Base-by-base conservation (phyloP, 495 filamentous ascomycete species). In the Achaetomiella virescens region DNA sequence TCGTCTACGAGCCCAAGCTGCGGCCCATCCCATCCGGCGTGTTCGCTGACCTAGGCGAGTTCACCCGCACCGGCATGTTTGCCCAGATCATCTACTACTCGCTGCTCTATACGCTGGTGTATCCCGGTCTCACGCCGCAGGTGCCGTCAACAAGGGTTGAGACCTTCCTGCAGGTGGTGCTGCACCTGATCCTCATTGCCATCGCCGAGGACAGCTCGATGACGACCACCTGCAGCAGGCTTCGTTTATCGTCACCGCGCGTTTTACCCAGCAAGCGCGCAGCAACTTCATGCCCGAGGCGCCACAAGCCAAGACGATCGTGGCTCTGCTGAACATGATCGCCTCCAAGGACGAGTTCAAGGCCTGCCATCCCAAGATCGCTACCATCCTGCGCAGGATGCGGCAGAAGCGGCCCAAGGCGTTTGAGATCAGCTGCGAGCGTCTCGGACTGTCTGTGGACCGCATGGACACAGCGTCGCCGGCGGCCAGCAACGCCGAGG, bases 1-100 rank as follows among this genome's bases (percentile, higher is more conserved):
- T 97, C 59, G 91, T 97, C n/a, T 95, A 87, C 66, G 92, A 97
- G 69, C 91, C 93, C 2, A 91, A 83, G 56, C 76, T 96, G 22
- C 84, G 83, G n/a, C 81, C 82, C 40, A 90, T 97, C 47, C 71
- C 78, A 7, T 82, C 82, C 0, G 91, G 91, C 11, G 77, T 84
- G 1, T 99, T 96, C 66, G 74, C 81, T 6, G 76, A 84, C 48
- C 80, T 97, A 21, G 71, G 86, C 8, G 72, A 76, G 11, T 96
- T 97, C 59, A 96, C 91, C 3, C 75, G 77, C 57, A 91, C 87
- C 6, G 79, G 85, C 45, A 75, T 97, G 53, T 99, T 99, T 64
- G 85, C 87, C 4, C 92, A 97, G 67, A 82, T 97, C 48, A 83
- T 96, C 33, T 92, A 89, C 68, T 91, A 92, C 69, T 88, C 87